Conservation (phyloP, 225 moss, liverwort and hornwort species). For the Lunularia cruciata region DNA sequence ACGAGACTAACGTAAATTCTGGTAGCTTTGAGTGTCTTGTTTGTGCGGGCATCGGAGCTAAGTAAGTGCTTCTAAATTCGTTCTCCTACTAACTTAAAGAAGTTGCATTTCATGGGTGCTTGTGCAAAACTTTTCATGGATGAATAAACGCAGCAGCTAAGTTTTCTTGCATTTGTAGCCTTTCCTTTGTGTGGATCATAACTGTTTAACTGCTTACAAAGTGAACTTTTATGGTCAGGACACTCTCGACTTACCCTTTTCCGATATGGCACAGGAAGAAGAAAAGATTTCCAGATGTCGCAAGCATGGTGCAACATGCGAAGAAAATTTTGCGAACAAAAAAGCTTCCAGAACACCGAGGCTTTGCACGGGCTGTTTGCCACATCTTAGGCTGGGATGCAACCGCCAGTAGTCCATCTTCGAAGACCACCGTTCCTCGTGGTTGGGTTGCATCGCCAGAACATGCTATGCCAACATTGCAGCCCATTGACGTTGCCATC, state of each 20-base stretch:
- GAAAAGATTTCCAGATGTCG: constrained; percentile 49
- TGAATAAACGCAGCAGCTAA: too few relatives aligned
- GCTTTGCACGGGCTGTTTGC: constrained; percentile 51
- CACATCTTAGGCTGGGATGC: constrained; percentile 52
- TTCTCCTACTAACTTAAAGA: background rate
- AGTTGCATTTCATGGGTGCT: too few relatives aligned
- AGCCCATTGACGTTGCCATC: background rate
- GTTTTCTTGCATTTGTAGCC: too few relatives aligned
- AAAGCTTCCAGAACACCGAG: constrained; percentile 49
- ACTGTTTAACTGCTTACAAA: too few relatives aligned
- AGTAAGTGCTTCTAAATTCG: constrained; percentile 36
- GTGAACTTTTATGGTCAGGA: too few relatives aligned
- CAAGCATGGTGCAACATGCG: constrained; percentile 54
- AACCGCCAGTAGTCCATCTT: constrained; percentile 13
- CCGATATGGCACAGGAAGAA: constrained; percentile 34
- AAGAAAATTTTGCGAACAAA: constrained; percentile 43
- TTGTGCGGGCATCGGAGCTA: constrained; percentile 46
- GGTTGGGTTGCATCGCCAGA: background rate
- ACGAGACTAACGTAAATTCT: constrained; percentile 40
- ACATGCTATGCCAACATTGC: background rate
- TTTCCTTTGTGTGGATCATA: too few relatives aligned
- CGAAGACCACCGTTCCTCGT: background rate
- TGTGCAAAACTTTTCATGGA: too few relatives aligned
- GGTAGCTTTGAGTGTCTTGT: constrained; percentile 60
- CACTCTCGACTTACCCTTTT: background rate